phyloP scores from a whole-genome alignment of 148 eudicot genomes.

The Polygonum maritimum region DNA sequence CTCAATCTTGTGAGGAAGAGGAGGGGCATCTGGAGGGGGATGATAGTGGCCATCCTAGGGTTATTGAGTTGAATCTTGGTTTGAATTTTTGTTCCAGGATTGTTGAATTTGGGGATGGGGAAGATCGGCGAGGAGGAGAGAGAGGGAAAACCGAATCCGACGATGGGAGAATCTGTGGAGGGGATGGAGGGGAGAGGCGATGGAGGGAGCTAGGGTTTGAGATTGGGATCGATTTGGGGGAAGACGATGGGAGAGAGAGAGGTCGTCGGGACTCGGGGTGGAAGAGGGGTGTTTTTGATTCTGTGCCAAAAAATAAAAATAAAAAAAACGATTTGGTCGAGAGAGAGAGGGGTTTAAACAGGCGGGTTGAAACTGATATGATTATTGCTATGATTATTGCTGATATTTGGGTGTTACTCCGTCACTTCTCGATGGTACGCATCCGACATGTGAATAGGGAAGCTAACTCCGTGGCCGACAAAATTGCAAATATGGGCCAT shows the following conservation, averaged over 20 bases:
- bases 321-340: background rate
- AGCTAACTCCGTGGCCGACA: too few relatives aligned
- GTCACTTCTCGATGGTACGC: too few relatives aligned
- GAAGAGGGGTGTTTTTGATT: background rate
- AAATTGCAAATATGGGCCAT: too few relatives aligned
- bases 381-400: too few relatives aligned
- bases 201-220: background rate
- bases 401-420: too few relatives aligned
- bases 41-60: background rate
- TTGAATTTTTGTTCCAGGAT: background rate
- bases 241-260: background rate
- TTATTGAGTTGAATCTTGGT: background rate
- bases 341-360: too few relatives aligned
- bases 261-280: background rate
- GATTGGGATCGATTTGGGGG: constrained; percentile 3
- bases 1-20: background rate
- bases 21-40: background rate
- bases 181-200: background rate
- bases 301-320: background rate
- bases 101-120: background rate
- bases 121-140: background rate
- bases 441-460: too few relatives aligned
- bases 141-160: background rate
- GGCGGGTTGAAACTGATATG: too few relatives aligned
- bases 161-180: background rate